Base-by-base conservation (phyloP, 768 basidiomycete genomes). In the Suillus discolor region DNA sequence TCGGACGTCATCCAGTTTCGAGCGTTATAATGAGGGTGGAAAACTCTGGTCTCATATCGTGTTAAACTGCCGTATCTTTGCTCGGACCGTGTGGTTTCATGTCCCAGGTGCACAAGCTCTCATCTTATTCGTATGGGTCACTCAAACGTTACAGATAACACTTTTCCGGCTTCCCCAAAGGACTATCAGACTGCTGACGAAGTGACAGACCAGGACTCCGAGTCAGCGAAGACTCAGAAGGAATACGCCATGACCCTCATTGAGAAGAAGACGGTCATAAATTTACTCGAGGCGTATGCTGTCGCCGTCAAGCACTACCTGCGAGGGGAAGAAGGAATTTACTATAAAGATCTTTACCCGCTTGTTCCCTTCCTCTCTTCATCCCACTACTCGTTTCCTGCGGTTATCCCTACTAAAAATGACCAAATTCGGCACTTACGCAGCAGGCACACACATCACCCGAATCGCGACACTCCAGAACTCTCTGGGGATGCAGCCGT, bases 1-100 rank as follows among this genome's bases (percentile, higher is more conserved):
- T 73, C 75, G 89, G 62, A 90, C 89, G 15, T 90, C 88, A 11
- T 86, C 88, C 6, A 89, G 88, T 54, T 90, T 89, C 71, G 89
- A 90, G 71, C 79, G 88, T 31, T 91, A 91, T 73, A 91, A 91
- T 65, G 90, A 92, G 69, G 90, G 90, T 23, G 78, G 89, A 61
- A 77, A 82, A 59, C 76, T 85, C 7, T 92, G 90, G 90, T 86
- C 87, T 7, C 84, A 87, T 66, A 86, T 91, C 16, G 83, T 87
- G 61, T 72, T 85, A 36, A 78, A 69, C 71, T 79, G 70, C 71
- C 82, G 89, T 41, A 87, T 83, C 2, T 80, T 90, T 72, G 82
- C 89, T 0, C 79, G 90, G 20, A 81, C 83, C 0, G 80, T 87
- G 11, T 91, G 89, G 89, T 88, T 90, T 74, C 89, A 90, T 77